Evolutionary conservation across 345 rosid species (phyloP).

Genomic region (Angophora floribunda): DNA sequence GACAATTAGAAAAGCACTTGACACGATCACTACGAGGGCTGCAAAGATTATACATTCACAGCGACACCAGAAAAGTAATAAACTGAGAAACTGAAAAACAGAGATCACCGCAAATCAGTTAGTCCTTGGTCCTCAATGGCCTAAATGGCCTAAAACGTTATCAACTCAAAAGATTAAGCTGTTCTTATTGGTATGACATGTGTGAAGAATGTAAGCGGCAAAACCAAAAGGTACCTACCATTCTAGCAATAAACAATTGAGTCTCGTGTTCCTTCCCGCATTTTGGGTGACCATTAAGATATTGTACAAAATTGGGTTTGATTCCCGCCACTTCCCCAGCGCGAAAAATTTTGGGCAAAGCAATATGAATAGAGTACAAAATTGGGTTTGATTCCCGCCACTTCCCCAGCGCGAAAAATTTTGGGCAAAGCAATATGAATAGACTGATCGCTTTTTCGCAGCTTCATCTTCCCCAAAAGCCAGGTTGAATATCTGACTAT

Average conservation of each 20-base stretch:
- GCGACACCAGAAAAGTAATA: background rate
- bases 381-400: background rate
- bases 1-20: background rate
- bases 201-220: background rate
- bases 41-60: background rate
- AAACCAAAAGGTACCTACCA: background rate
- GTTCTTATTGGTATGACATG: background rate
- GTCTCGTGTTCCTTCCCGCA: background rate
- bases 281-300: background rate
- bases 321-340: too few species aligned
- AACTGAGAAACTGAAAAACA: background rate
- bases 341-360: too few species aligned
- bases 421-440: background rate
- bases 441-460: background rate
- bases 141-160: background rate
- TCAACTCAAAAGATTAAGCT: background rate
- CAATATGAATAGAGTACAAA: too few species aligned
- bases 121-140: background rate
- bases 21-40: background rate
- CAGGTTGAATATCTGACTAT: slow-evolving; percentile 48
- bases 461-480: slow-evolving; percentile 43
- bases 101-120: background rate
- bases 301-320: too few species aligned
- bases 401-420: background rate
- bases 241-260: background rate